Evolutionary conservation across 495 filamentous ascomycete genomes (phyloP), one percentile per base, ranked within the genome.

Genomic region (Monascus purpureus): DNA sequence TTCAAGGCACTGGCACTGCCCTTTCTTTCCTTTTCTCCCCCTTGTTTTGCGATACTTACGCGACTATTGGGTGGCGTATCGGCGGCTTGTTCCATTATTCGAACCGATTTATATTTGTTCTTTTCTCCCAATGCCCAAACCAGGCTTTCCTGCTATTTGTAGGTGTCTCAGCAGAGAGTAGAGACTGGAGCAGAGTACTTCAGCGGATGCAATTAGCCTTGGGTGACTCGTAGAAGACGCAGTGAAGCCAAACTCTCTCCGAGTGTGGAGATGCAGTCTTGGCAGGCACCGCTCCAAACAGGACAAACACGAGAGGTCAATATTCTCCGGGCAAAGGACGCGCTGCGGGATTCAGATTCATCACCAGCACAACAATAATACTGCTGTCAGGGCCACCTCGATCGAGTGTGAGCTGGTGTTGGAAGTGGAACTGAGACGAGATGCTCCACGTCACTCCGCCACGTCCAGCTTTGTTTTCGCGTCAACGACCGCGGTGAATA

Each of bases 41-140:
- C 28, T 28, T 31, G 27, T n/a, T 31, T 35, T 28, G n/a, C n/a
- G n/a, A n/a, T n/a, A n/a, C n/a, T n/a, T n/a, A n/a, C n/a, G n/a
- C n/a, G n/a, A n/a, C n/a, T n/a, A n/a, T 28, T 32, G 41, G 41
- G 37, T 18, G 41, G 37, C 34, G 37, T 40, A 31, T 28, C 32
- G 41, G 41, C 23, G 41, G 41, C 19, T 43, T n/a, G n/a, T 25
- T 25, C 7, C n/a, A n/a, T 25, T 6, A 25, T 25, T 25, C 22
- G 22, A 25, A 25, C n/a, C 5, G 13, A 27, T n/a, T 27, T 27
- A n/a, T 27, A 3, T 12, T 27, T 27, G 5, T n/a, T 4, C 4
- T 6, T 12, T 5, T 27, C n/a, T 27, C 25, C 13, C 25, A 13
- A 4, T 27, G 25, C 25, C n/a, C 13, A n/a, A 27, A 27, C 25